These are phyloP conservation scores for Malbranchea zuffiana DNA, from an alignment of 2,329 filamentous ascomycete species.

Conservation along the genomic window DNA sequence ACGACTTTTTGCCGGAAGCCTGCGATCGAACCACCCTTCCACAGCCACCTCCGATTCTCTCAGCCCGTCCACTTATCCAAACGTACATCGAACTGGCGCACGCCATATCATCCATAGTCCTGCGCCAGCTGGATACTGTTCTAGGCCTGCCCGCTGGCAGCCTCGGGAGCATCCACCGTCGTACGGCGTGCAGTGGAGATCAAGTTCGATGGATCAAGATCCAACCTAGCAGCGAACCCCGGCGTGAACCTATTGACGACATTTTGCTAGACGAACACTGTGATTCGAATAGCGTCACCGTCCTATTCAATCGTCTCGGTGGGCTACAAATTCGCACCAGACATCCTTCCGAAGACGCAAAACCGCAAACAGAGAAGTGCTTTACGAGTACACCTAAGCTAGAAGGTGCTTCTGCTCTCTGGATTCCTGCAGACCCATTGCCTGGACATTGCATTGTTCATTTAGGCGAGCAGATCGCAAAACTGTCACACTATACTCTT, in stretches of 20 bases:
- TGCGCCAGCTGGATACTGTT: constrained; percentile 6
- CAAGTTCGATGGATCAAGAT: constrained; percentile 14
- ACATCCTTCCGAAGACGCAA: not conserved
- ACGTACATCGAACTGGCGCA: constrained; percentile 10
- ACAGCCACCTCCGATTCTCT: constrained; percentile 7
- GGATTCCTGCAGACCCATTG: constrained; percentile 10
- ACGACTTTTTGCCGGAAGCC: constrained; percentile 9
- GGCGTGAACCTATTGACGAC: constrained; percentile 4
- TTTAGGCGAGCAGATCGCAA: constrained; percentile 12
- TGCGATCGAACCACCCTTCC: constrained; percentile 3
- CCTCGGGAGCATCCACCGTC: constrained; percentile 10
- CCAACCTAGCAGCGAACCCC: constrained; percentile 6
- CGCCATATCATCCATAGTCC: constrained; percentile 9
- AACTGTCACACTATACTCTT: constrained; percentile 6
- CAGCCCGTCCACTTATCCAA: constrained; percentile 6
- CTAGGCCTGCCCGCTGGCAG: constrained; percentile 7
- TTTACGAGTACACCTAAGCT: not conserved
- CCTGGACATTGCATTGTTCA: constrained; percentile 13
- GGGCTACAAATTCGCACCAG: constrained; percentile 10
- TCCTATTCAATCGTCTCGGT: constrained; percentile 10
- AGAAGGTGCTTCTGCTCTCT: constrained; percentile 2
- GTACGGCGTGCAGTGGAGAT: constrained; percentile 9
- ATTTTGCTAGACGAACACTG: constrained; percentile 12
- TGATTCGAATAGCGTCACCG: constrained; percentile 12
- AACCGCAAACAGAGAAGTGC: not conserved